Evolutionary conservation across 148 eudicot species (phyloP), one percentile per base, ranked within the genome.

Genomic region (Linanthus parryae): DNA sequence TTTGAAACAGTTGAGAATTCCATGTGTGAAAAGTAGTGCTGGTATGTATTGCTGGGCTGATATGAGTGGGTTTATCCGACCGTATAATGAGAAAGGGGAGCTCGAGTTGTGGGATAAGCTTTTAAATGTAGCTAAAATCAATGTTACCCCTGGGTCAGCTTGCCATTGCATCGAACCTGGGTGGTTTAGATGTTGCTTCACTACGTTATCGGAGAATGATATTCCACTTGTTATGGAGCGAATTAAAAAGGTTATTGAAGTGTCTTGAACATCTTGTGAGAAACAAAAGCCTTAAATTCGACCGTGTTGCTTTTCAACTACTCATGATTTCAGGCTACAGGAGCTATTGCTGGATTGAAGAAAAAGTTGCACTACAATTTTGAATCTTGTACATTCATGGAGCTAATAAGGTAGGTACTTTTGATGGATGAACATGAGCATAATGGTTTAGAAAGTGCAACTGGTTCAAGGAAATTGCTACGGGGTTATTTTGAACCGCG

Each of bases 111-210:
- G 95, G 95, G 80, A 84, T n/a, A 88, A 82, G 72, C 79, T 84
- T 42, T 66, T 82, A 28, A 82, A 51, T 61, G 61, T 68, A 30
- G 99, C 75, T 6, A 94, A 94, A 70, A 62, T 88, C 42, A 84
- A 88, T 57, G 58, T 77, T 22, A 81, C 79, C 52, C 95, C 95
- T 12, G 95, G 97, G 10, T 83, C 86, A 10, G 71, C 92, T 40
- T 90, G 85, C 31, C 95, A 94, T 45, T 94, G 91, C 66, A 80
- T 80, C 52, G 95, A 91, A 76, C 95, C 97, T 10, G 95, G 97
- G 51, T 91, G 95, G 97, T 91, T 86, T 57, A 72, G 95, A 61
- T 78, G 86, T 43, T 91, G 95, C 67, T 91, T 91, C 47, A 55
- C 84, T 48, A 70, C 95, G 7, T 59, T 86, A 62, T 40, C 73